Evolutionary conservation across 768 basidiomycete genomes (phyloP).

Genomic region (Boletellus emodensis): DNA sequence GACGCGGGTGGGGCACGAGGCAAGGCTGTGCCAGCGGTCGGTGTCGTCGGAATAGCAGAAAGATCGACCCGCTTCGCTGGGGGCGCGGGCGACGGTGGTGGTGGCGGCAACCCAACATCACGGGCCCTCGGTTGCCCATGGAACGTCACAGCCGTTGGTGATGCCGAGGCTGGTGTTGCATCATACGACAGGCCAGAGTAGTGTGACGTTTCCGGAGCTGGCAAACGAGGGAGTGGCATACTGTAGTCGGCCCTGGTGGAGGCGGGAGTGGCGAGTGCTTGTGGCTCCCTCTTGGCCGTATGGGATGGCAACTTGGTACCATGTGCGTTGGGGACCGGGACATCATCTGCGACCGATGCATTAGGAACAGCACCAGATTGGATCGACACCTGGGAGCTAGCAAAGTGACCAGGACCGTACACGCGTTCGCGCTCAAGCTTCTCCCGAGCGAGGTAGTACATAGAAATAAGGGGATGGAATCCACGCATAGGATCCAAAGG

Average conservation of each 20-base stretch:
- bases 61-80: conserved; percentile 32
- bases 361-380: conserved; percentile 27
- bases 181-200: conserved; percentile 83
- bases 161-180: conserved; percentile 39
- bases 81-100: conserved; percentile 19
- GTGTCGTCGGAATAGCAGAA: conserved; percentile 18
- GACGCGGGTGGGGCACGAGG: conserved; percentile 74
- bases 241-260: conserved; percentile 64
- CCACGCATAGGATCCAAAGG: conserved; percentile 82
- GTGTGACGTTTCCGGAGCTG: conserved; percentile 77
- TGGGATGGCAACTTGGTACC: conserved; percentile 29
- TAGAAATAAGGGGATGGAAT: conserved; percentile 92
- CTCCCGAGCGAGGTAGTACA: conserved; percentile 94
- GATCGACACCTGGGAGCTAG: conserved; percentile 80
- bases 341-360: conserved; percentile 17
- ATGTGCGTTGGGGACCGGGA: conserved; percentile 11
- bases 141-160: conserved; percentile 59
- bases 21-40: conserved; percentile 31
- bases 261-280: conserved; percentile 21
- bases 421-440: conserved; percentile 93
- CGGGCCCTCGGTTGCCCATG: conserved; percentile 61
- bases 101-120: conserved; percentile 51
- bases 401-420: conserved; percentile 92
- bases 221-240: conserved; percentile 78
- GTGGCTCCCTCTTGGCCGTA: conserved; percentile 31